Evolutionary conservation across 306 rosid species (phyloP), one percentile per base, ranked within the genome.

Genomic region (Vachellia pachyceras): DNA sequence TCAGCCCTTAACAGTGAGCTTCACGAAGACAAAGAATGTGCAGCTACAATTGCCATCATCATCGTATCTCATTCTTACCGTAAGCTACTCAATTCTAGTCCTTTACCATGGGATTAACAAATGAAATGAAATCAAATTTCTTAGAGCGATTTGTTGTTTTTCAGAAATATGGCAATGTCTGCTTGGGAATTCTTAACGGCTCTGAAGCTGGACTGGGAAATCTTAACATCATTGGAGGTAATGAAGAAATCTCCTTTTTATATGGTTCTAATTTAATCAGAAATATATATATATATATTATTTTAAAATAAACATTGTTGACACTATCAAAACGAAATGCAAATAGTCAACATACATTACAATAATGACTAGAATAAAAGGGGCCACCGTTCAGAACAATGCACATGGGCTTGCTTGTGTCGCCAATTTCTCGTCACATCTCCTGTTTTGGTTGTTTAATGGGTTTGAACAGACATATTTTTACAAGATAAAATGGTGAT

Each of bases 131-230:
- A 71, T 68, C 72, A 35, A 52, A 58, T 76, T 8, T 5, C 73
- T 87, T 78, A 88, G 75, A 50, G 36, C 29, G 58, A 8, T 81
- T 23, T 57, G 73, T 66, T 18, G 50, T 72, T 77, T 71, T 72
- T 9, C 88, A 95, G 97, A 47, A 79, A 82, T 8, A 17, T 18
- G 94, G 92, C 66, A 89, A 87, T 57, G 97, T 75, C 14, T 92
- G 98, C 88, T 84, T 95, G 71, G 98, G 98, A 29, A 91, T 95
- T 79, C 85, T 92, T 78, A 40, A 92, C 23, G 91, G 94, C 37
- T 0, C 77, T 45, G 82, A 82, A 79, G 79, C 71, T 36, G 94
- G 86, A 67, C 78, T 90, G 17, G 96, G 77, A 70, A 83, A 83
- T 80, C 69, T 75, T 3, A 95, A 89, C 73, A 4, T 95, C 50